These are phyloP conservation scores for Rosa multiflora DNA, from an alignment of 306 rosid genomes.

Conservation along the genomic window DNA sequence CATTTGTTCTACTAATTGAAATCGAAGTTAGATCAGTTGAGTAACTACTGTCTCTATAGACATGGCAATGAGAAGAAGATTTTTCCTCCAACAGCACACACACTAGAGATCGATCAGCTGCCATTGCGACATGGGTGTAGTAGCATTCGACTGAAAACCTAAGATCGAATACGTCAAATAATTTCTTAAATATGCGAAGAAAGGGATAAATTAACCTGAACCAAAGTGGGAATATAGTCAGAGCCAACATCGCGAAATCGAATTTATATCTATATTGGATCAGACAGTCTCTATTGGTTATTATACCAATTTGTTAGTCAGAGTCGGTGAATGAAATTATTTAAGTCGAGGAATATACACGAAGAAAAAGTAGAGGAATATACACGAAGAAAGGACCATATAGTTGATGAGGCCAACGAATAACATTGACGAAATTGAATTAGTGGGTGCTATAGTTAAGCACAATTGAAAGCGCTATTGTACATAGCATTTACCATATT, in stretches of 20 bases:
- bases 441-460: constrained; percentile 5
- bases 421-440: neutral
- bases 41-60: neutral
- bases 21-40: neutral
- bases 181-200: neutral
- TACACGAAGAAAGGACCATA: neutral
- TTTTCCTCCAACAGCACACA: neutral
- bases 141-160: neutral
- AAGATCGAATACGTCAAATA: neutral
- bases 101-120: neutral
- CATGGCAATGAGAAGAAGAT: neutral
- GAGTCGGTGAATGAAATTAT: neutral
- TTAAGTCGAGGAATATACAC: neutral
- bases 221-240: constrained; percentile 48
- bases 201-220: neutral
- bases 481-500: neutral
- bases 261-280: neutral
- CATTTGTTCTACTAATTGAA: neutral
- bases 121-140: neutral
- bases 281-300: constrained; percentile 9
- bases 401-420: neutral
- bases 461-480: neutral
- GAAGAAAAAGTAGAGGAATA: neutral
- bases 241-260: constrained; percentile 1
- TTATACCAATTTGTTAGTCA: neutral